A percentile compares a stretch with the other conserved stretches of the same genome.
These are phyloP conservation scores for Aspergillus taichungensis DNA, from an alignment of 495 filamentous ascomycete species.

Conservation along the genomic window DNA sequence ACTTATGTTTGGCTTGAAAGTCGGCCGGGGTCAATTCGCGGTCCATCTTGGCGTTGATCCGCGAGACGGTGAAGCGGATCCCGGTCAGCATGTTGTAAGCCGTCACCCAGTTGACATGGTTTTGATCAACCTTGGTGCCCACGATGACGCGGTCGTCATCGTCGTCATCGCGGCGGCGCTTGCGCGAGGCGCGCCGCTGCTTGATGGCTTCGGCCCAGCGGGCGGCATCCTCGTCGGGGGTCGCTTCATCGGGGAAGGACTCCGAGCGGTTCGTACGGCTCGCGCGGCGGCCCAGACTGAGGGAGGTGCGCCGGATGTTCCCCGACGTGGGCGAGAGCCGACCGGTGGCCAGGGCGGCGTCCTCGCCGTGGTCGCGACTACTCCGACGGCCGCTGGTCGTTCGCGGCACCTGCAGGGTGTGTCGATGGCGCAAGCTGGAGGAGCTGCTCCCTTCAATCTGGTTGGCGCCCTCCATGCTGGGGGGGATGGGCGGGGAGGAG, in stretches of 20 bases:
- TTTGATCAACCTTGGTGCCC: slow-evolving; percentile 97
- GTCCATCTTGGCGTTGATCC: slow-evolving; percentile 95
- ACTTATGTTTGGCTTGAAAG: slow-evolving; percentile 89
- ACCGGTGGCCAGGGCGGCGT: slow-evolving; percentile 60
- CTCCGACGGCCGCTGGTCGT: slow-evolving; percentile 40
- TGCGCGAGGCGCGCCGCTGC: slow-evolving; percentile 78
- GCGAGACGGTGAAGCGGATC: slow-evolving; percentile 91
- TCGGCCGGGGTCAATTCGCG: slow-evolving; percentile 79
- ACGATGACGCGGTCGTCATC: slow-evolving; percentile 91
- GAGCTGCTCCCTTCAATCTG: slow-evolving; percentile 32
- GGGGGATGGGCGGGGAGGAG: slow-evolving; percentile 64
- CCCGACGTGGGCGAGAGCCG: slow-evolving; percentile 74
- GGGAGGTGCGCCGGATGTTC: slow-evolving; percentile 60
- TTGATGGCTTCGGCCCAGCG: slow-evolving; percentile 89
- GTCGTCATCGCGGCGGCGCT: slow-evolving; percentile 74
- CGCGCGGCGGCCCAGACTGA: slow-evolving; percentile 67
- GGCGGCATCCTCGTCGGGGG: slow-evolving; percentile 80
- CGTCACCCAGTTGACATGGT: slow-evolving; percentile 95
- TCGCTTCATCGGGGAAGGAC: slow-evolving; percentile 68
- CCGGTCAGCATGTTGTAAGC: slow-evolving; percentile 99
- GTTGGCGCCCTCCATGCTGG: slow-evolving; percentile 31
- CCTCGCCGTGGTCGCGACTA: slow-evolving; percentile 51
- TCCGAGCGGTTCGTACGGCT: slow-evolving; percentile 84
- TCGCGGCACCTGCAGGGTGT: slow-evolving; percentile 81
- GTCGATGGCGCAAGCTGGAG: slow-evolving; percentile 61